phyloP scores from a whole-genome alignment of 2,329 filamentous ascomycete species.

The Verticillium nonalfalfae region DNA sequence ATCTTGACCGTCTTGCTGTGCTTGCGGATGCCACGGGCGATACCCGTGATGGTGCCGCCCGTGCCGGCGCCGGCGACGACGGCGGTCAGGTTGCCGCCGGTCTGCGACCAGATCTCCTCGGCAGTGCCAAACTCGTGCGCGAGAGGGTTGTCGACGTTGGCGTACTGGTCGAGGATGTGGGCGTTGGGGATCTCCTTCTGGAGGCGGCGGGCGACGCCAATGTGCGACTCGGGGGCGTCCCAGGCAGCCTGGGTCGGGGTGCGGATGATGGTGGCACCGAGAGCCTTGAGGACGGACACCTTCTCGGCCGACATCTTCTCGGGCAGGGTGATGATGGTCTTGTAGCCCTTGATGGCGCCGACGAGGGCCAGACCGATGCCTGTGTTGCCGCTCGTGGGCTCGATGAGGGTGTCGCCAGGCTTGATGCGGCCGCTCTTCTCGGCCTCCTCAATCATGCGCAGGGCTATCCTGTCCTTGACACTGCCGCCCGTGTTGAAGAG shows the following conservation, averaged over 20 bases:
- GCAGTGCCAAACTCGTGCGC: slow-evolving; percentile 94
- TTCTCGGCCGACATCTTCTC: slow-evolving; percentile 99
- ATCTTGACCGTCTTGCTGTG: slow-evolving; percentile 83
- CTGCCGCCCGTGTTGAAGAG: slow-evolving; percentile 91
- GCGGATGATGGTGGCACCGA: slow-evolving; percentile 95
- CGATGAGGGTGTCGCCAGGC: slow-evolving; percentile 93
- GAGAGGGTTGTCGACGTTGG: slow-evolving; percentile 82
- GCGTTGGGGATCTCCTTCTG: slow-evolving; percentile 96
- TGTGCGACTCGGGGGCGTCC: slow-evolving; percentile 93
- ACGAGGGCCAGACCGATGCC: slow-evolving; percentile 94
- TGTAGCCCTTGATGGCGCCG: slow-evolving; percentile 93
- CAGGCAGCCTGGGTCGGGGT: slow-evolving; percentile 94
- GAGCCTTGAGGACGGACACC: slow-evolving; percentile 85
- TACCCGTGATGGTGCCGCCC: slow-evolving; percentile 88
- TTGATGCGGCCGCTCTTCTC: slow-evolving; percentile 90
- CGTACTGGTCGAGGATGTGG: slow-evolving; percentile 95
- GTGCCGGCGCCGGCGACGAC: slow-evolving; percentile 91
- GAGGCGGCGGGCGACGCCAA: slow-evolving; percentile 83
- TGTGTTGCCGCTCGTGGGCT: slow-evolving; percentile 97
- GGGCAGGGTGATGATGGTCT: slow-evolving; percentile 95
- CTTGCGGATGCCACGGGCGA: slow-evolving; percentile 79
- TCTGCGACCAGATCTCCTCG: slow-evolving; percentile 94
- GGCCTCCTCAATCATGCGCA: slow-evolving; percentile 96
- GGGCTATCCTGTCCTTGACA: slow-evolving; percentile 90
- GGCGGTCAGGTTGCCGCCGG: slow-evolving; percentile 71